A percentile compares a stretch with the other conserved stretches of the same genome.
Conservation (phyloP, 176 grass and related monocot genomes). For the Elymus sibiricus region DNA sequence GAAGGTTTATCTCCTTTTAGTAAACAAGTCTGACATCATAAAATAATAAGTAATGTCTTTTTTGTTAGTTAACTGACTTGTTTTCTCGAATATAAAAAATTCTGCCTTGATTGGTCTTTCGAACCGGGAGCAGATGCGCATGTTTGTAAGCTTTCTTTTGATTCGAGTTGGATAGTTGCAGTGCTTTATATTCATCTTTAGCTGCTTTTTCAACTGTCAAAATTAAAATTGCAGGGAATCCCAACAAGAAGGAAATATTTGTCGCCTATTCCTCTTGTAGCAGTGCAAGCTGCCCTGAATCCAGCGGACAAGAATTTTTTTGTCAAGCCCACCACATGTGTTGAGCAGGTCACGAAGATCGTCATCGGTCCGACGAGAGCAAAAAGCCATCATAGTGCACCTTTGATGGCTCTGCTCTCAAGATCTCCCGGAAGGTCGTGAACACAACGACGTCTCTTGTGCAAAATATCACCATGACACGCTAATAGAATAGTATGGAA, state of each 20-base stretch:
- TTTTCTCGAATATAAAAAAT: constrained; percentile 50
- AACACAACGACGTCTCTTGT: no score
- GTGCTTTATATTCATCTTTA: constrained; percentile 16
- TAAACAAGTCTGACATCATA: neutral
- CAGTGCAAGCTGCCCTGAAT: no score
- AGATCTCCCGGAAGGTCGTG: no score
- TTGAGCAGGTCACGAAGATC: no score
- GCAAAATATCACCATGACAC: no score
- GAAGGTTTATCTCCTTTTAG: constrained; percentile 19
- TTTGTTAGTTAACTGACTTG: constrained; percentile 19
- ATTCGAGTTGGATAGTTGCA: constrained; percentile 10
- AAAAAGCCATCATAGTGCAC: no score
- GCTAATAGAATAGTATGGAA: no score
- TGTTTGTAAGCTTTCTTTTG: constrained; percentile 65
- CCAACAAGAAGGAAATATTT: constrained; percentile 67
- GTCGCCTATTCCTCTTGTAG: constrained; percentile 11
- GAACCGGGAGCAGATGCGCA: constrained; percentile 40
- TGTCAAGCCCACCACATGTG: no score
- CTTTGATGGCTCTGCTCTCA: no score
- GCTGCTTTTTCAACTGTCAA: neutral
- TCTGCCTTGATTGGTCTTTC: constrained; percentile 43
- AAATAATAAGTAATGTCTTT: neutral
- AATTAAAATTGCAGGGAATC: constrained; percentile 55
- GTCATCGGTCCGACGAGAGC: no score
- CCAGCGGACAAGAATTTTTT: no score